phyloP scores from a whole-genome alignment of 768 basidiomycete species.

The Amanita rubescens region DNA sequence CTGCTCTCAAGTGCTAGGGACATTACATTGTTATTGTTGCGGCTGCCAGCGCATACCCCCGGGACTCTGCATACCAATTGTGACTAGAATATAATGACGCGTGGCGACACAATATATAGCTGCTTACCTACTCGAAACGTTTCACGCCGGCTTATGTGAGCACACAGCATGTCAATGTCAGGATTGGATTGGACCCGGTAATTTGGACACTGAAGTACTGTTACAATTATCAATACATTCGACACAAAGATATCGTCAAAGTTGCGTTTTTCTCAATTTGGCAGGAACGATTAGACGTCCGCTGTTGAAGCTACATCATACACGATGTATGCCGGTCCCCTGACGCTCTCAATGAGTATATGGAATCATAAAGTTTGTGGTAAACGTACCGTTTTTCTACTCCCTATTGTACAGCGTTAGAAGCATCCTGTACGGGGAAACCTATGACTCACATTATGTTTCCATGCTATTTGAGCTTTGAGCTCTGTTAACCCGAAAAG shows the following conservation, averaged over 20 bases:
- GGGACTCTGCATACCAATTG: too few species aligned
- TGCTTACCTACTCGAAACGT: too few species aligned
- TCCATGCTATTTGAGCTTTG: constrained; percentile 39
- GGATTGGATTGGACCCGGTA: too few species aligned
- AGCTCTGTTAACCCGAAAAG: constrained; percentile 39
- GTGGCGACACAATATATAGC: too few species aligned
- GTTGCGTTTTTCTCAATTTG: not conserved
- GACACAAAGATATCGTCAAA: not conserved
- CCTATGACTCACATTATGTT: constrained; percentile 25
- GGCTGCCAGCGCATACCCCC: too few species aligned
- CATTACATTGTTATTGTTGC: too few species aligned
- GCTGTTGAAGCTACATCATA: not conserved
- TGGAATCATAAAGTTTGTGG: not conserved
- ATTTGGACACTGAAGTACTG: too few species aligned
- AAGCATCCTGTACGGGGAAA: not conserved
- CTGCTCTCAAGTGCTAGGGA: too few species aligned
- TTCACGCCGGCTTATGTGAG: too few species aligned
- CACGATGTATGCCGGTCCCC: constrained; percentile 3
- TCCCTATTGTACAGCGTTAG: constrained; percentile 9
- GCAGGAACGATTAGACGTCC: not conserved
- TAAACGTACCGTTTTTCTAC: constrained; percentile 14
- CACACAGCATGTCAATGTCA: too few species aligned
- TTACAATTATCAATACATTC: not conserved
- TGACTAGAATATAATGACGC: too few species aligned
- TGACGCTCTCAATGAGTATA: not conserved